phyloP scores from a whole-genome alignment of 768 basidiomycete species.

The Sistotremastrum suecicum region DNA sequence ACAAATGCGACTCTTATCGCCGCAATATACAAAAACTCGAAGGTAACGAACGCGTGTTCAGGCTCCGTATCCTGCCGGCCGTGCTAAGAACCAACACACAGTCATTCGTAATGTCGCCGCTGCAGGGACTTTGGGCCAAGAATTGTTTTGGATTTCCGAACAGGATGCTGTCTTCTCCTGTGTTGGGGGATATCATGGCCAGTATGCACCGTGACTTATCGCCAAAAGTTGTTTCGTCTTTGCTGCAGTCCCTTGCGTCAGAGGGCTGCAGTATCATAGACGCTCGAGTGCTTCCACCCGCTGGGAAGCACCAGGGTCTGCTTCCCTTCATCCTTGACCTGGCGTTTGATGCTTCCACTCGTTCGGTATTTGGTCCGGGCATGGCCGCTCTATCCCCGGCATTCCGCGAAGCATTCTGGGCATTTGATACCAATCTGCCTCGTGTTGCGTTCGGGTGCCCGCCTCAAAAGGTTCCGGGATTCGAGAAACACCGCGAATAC shows the following conservation, averaged over 20 bases:
- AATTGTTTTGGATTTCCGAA: slow-evolving; percentile 7
- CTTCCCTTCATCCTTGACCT: slow-evolving; percentile 6
- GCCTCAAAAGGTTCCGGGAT: too few species aligned
- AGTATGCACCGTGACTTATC: slow-evolving; percentile 7
- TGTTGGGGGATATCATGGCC: slow-evolving; percentile 5
- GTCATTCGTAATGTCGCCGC: slow-evolving; percentile 8
- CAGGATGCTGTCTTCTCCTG: neutral
- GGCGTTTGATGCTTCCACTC: slow-evolving; percentile 8
- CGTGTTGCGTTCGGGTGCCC: too few species aligned
- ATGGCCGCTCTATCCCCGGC: slow-evolving; percentile 10
- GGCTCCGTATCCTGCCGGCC: neutral
- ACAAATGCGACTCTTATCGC: slow-evolving; percentile 12
- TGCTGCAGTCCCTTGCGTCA: slow-evolving; percentile 5
- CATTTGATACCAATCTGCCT: slow-evolving; percentile 6
- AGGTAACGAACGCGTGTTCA: slow-evolving; percentile 2
- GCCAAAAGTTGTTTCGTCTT: slow-evolving; percentile 3
- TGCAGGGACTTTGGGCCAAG: slow-evolving; percentile 7
- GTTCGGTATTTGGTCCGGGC: slow-evolving; percentile 10
- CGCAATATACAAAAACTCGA: slow-evolving; percentile 8
- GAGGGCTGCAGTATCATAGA: slow-evolving; percentile 1
- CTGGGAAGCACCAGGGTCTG: slow-evolving; percentile 1
- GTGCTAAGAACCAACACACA: neutral
- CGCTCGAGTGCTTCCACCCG: slow-evolving; percentile 1
- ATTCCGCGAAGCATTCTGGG: slow-evolving; percentile 11
- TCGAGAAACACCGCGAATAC: slow-evolving; percentile 4